phyloP scores from a whole-genome alignment of 2,329 filamentous ascomycete genomes.

The Chrysoporthe deuterocubensis region DNA sequence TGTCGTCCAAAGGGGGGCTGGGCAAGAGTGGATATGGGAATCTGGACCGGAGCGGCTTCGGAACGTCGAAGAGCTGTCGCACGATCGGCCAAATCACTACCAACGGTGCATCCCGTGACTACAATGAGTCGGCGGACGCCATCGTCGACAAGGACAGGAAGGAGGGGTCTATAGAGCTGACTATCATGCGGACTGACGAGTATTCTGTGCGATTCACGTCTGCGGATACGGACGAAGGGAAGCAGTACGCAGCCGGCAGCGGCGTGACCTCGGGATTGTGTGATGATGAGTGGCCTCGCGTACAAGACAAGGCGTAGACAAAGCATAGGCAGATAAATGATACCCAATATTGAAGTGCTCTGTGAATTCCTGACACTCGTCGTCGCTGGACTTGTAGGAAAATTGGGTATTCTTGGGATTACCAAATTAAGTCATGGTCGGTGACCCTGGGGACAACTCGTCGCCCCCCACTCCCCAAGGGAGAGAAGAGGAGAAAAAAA shows the following conservation, averaged over 20 bases:
- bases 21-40: conserved; percentile 21
- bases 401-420: neutral
- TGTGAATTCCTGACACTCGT: neutral
- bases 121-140: neutral
- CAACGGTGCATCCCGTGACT: neutral
- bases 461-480: neutral
- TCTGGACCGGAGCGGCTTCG: conserved; percentile 14
- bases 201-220: conserved; percentile 16
- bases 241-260: neutral
- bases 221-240: neutral
- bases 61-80: neutral
- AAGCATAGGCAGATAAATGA: neutral
- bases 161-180: conserved; percentile 6
- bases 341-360: neutral
- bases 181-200: conserved; percentile 17
- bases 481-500: neutral
- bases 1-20: neutral
- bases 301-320: neutral
- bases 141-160: conserved; percentile 11
- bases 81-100: conserved; percentile 1
- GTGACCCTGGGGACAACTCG: neutral
- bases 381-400: neutral
- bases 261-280: neutral
- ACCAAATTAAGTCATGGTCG: neutral
- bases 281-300: neutral